A percentile compares a stretch with the other conserved stretches of the same genome.
phyloP scores from a whole-genome alignment of 192 early-diverging fungal species.

The Backusella parvicylindrica region DNA sequence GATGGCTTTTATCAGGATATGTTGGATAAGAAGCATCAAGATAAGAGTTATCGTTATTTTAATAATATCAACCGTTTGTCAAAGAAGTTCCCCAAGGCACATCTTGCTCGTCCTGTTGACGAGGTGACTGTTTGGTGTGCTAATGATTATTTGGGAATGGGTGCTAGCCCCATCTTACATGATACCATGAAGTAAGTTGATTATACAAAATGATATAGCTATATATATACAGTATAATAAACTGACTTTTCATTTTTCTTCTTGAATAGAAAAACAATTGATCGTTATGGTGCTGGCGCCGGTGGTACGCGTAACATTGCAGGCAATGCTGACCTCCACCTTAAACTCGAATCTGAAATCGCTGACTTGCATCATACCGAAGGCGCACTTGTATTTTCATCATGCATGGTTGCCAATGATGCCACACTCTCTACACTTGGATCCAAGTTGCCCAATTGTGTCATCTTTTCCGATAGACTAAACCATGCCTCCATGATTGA shows the following conservation, averaged over 20 bases:
- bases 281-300: constrained; percentile 95
- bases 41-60: constrained; percentile 98
- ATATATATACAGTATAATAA: not conserved
- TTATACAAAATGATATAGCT: too few species aligned
- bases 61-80: constrained; percentile 99
- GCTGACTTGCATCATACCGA: constrained; percentile 89
- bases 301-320: constrained; percentile 99
- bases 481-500: constrained; percentile 99
- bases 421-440: constrained; percentile 88
- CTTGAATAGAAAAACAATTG: constrained; percentile 62
- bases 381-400: constrained; percentile 90
- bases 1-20: constrained; percentile 79
- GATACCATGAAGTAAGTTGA: constrained; percentile 88
- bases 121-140: constrained; percentile 98
- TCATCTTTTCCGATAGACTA: constrained; percentile 89
- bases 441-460: constrained; percentile 81
- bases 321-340: constrained; percentile 93
- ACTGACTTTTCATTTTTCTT: constrained; percentile 1
- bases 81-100: constrained; percentile 84
- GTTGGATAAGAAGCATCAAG: constrained; percentile 92
- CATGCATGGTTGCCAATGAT: constrained; percentile 97
- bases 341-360: constrained; percentile 86
- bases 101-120: constrained; percentile 79
- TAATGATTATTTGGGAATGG: constrained; percentile 99
- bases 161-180: constrained; percentile 78